These are phyloP conservation scores for Coemansia sp. DNA, from an alignment of 192 early-diverging fungal species.

Conservation along the genomic window DNA sequence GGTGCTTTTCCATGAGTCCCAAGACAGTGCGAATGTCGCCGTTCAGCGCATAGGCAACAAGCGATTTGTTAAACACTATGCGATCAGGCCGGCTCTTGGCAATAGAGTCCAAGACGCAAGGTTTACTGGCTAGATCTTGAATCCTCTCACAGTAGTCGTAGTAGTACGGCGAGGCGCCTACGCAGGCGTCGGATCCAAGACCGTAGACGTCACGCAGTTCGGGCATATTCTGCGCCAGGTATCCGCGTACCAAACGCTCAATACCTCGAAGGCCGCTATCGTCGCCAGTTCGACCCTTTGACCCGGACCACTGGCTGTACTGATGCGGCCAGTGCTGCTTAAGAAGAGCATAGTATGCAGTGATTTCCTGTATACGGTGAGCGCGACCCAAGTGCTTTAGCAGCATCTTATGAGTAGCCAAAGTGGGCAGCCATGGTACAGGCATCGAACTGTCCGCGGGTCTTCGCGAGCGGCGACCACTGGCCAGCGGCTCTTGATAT, in stretches of 20 bases:
- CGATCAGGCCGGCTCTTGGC: neutral
- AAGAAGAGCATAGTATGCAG: constrained; percentile 15
- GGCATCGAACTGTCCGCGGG: neutral
- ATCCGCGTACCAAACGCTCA: constrained; percentile 18
- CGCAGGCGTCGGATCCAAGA: neutral
- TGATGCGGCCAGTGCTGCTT: constrained; percentile 18
- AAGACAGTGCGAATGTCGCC: constrained; percentile 26
- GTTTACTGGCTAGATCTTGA: constrained; percentile 6
- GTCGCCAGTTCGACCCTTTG: neutral
- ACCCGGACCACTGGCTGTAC: constrained; percentile 28
- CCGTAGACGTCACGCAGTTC: constrained; percentile 14
- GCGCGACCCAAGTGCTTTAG: constrained; percentile 16
- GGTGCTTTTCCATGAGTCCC: constrained; percentile 25
- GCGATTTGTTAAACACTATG: constrained; percentile 17
- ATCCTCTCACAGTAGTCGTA: constrained; percentile 16
- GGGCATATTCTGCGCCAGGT: constrained; percentile 13
- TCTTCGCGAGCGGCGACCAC: neutral
- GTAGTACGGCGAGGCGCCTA: neutral
- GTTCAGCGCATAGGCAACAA: constrained; percentile 19
- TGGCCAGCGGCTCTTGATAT: neutral
- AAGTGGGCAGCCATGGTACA: constrained; percentile 41
- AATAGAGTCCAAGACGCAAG: neutral
- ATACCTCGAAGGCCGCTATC: constrained; percentile 8
- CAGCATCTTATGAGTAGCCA: constrained; percentile 34
- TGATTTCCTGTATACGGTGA: neutral